A percentile compares a stretch with the other conserved stretches of the same genome.
These are phyloP conservation scores for Macrolepiota dolichaula DNA, from an alignment of 768 basidiomycete species.

Conservation along the genomic window DNA sequence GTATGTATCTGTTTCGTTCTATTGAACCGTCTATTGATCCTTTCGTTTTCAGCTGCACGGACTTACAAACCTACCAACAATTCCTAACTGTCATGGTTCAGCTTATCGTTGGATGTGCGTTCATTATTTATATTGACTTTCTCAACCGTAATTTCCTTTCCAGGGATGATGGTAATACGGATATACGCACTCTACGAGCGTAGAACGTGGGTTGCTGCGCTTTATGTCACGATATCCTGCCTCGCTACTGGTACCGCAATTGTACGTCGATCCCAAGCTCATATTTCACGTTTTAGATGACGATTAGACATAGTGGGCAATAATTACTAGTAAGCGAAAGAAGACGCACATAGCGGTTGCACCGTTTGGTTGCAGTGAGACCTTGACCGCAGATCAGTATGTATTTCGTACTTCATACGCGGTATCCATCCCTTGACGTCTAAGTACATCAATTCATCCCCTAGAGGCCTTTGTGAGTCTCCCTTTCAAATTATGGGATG, in stretches of 20 bases:
- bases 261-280: conserved; percentile 9
- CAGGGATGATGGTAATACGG: conserved; percentile 37
- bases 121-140: neutral
- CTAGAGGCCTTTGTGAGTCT: neutral
- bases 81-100: conserved; percentile 32
- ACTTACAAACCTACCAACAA: conserved; percentile 25
- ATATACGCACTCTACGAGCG: conserved; percentile 38
- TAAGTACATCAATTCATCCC: no score
- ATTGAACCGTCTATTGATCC: neutral
- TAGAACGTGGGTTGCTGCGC: conserved; percentile 20
- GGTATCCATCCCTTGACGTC: neutral
- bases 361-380: neutral
- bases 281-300: neutral
- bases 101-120: conserved; percentile 33
- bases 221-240: conserved; percentile 21
- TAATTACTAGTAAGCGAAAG: neutral
- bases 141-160: neutral
- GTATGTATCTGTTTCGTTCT: neutral
- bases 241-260: conserved; percentile 23
- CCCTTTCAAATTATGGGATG: conserved; percentile 17
- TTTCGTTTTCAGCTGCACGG: conserved; percentile 19
- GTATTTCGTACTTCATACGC: conserved; percentile 15
- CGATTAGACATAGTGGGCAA: neutral
- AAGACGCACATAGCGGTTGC: neutral
- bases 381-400: neutral